phyloP scores from a whole-genome alignment of 345 rosid species.

The Lepidium sativum region DNA sequence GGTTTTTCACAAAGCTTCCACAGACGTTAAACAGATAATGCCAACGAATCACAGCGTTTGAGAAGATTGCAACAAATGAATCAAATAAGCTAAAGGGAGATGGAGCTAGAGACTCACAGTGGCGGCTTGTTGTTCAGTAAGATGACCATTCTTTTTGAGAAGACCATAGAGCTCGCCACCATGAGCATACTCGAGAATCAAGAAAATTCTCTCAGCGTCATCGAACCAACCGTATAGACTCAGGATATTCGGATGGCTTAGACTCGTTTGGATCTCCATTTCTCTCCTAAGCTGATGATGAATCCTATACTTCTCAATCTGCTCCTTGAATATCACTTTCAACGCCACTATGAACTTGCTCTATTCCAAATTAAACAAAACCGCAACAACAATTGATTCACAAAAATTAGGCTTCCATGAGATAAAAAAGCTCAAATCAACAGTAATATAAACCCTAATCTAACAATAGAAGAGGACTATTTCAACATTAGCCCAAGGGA shows the following conservation, averaged over 20 bases:
- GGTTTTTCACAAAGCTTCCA: too few relatives aligned
- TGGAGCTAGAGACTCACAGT: conserved; percentile 36
- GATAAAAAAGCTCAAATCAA: too few relatives aligned
- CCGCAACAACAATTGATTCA: background rate
- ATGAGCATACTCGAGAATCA: conserved; percentile 90
- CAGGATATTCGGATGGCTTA: conserved; percentile 67
- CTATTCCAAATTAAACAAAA: conserved; percentile 19
- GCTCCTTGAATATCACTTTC: conserved; percentile 82
- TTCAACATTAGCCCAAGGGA: too few relatives aligned
- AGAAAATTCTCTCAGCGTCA: conserved; percentile 58
- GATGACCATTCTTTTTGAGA: conserved; percentile 50
- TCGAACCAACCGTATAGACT: conserved; percentile 91
- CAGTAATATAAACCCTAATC: background rate
- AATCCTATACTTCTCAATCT: conserved; percentile 73
- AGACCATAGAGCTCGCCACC: conserved; percentile 75
- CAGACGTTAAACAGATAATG: too few relatives aligned
- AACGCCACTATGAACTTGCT: conserved; percentile 72
- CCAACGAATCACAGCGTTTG: background rate
- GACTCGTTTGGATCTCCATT: conserved; percentile 75
- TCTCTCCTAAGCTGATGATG: conserved; percentile 83
- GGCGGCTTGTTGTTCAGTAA: conserved; percentile 68
- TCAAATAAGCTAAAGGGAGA: background rate
- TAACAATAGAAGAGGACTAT: background rate
- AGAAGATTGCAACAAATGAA: background rate
- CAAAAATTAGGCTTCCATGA: background rate